These are phyloP conservation scores for Auricularia cornea DNA, from an alignment of 768 basidiomycete genomes.

Conservation along the genomic window DNA sequence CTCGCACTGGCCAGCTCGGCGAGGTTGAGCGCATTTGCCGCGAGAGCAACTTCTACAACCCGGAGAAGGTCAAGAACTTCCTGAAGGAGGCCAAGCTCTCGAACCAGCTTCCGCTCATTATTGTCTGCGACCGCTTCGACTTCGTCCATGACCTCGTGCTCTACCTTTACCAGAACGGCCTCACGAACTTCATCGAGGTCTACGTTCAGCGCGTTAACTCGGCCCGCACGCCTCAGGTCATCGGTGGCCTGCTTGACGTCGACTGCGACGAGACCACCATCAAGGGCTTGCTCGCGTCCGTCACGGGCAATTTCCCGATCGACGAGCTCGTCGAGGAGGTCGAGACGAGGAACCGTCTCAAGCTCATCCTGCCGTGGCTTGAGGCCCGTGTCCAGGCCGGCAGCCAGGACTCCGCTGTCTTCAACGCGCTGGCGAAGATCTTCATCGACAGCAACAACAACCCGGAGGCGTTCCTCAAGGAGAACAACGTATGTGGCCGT, in stretches of 20 bases:
- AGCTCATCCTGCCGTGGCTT: constrained; percentile 95
- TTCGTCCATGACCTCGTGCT: constrained; percentile 98
- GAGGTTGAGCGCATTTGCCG: constrained; percentile 98
- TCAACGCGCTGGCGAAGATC: constrained; percentile 98
- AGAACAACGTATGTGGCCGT: constrained; percentile 77
- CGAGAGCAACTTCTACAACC: constrained; percentile 95
- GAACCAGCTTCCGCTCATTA: constrained; percentile 97
- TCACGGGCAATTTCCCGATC: constrained; percentile 95
- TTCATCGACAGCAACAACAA: constrained; percentile 98
- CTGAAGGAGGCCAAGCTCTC: constrained; percentile 95
- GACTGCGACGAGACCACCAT: constrained; percentile 96
- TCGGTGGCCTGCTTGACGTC: constrained; percentile 93
- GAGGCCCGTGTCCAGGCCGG: constrained; percentile 91
- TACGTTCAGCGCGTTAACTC: constrained; percentile 99
- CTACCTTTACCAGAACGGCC: constrained; percentile 95
- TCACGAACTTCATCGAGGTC: constrained; percentile 98
- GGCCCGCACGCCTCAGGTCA: constrained; percentile 90
- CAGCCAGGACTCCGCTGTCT: constrained; percentile 86
- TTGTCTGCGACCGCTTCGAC: constrained; percentile 99
- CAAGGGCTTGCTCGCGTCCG: constrained; percentile 87
- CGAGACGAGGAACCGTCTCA: constrained; percentile 90
- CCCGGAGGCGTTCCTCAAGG: constrained; percentile 95
- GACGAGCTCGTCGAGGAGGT: constrained; percentile 97
- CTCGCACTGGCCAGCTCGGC: constrained; percentile 94
- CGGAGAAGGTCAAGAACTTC: constrained; percentile 99